Percentiles rank a stretch among this genome's conserved stretches.
Conservation (phyloP, 129 eudicot genomes). For the Flaveria linearis region DNA sequence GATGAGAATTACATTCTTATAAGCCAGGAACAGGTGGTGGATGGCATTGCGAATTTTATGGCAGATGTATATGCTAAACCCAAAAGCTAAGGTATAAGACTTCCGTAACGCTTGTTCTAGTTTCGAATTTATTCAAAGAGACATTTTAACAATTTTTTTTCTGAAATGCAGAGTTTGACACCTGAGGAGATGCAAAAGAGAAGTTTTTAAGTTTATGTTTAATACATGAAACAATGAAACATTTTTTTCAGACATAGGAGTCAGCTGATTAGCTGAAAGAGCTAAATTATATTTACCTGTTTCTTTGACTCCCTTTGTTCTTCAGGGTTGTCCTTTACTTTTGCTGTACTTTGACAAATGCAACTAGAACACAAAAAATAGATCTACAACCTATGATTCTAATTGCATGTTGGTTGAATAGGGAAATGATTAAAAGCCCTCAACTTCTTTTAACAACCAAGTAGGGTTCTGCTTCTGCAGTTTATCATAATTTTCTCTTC, state of each 20-base stretch:
- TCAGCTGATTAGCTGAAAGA: not conserved
- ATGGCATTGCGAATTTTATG: slow-evolving; percentile 81
- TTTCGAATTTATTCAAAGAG: not conserved
- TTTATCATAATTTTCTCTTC: not conserved
- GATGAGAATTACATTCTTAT: slow-evolving; percentile 73
- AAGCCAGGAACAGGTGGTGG: slow-evolving; percentile 82
- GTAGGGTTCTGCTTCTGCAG: not conserved
- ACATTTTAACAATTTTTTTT: not conserved
- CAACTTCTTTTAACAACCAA: not conserved
- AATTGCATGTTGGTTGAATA: not conserved
- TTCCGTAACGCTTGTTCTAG: not conserved
- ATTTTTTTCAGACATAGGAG: not conserved
- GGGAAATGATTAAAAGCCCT: not conserved
- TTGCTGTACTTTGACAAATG: not conserved
- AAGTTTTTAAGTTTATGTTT: slow-evolving; percentile 25
- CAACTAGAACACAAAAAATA: not conserved
- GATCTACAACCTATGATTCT: slow-evolving; percentile 8
- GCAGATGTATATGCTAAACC: slow-evolving; percentile 77
- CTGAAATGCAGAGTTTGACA: slow-evolving; percentile 61
- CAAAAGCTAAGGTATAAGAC: slow-evolving; percentile 64
- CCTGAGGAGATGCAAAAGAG: slow-evolving; percentile 85
- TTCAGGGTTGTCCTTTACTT: not conserved
- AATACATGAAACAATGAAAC: not conserved
- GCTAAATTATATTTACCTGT: not conserved
- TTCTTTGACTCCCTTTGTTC: too few species aligned